Evolutionary conservation across 129 eudicot genomes (phyloP).

Genomic region (Sambucus nigra): DNA sequence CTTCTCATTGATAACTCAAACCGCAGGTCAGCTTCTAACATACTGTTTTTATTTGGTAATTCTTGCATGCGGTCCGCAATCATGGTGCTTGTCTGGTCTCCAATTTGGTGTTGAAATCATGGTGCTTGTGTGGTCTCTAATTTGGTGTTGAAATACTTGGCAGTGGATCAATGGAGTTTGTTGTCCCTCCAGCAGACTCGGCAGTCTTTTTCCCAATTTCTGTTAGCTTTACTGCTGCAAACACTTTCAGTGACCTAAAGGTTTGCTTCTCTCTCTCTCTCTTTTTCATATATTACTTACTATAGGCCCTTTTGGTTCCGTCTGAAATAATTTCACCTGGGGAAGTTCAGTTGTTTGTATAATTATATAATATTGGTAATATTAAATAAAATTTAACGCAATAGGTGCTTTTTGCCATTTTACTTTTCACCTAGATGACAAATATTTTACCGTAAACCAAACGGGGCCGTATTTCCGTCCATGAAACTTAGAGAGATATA

Average conservation of each 20-base stretch:
- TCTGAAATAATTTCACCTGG: no score
- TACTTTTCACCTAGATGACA: no score
- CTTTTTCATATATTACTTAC: no score
- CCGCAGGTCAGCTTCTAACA: slow-evolving; percentile 53
- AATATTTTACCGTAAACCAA: no score
- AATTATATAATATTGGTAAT: no score
- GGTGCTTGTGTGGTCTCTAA: slow-evolving; percentile 13
- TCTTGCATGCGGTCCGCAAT: not conserved
- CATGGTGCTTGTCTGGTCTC: slow-evolving; percentile 12
- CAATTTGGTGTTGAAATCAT: slow-evolving; percentile 3
- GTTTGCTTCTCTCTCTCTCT: slow-evolving; percentile 18
- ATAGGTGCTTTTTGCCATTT: no score
- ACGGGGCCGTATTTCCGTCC: no score
- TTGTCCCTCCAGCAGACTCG: slow-evolving; percentile 77
- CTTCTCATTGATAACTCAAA: slow-evolving; percentile 81
- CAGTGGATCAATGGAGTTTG: slow-evolving; percentile 96
- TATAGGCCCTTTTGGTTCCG: no score
- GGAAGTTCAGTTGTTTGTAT: no score
- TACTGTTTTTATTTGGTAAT: not conserved
- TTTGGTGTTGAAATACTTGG: slow-evolving; percentile 11
- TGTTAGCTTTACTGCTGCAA: slow-evolving; percentile 79
- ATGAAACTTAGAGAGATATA: no score
- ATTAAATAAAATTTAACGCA: no score
- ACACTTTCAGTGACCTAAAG: slow-evolving; percentile 79
- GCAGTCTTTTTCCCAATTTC: slow-evolving; percentile 87